Base-by-base conservation (phyloP, 2,329 filamentous ascomycete genomes). In the Orbilia quercus region DNA sequence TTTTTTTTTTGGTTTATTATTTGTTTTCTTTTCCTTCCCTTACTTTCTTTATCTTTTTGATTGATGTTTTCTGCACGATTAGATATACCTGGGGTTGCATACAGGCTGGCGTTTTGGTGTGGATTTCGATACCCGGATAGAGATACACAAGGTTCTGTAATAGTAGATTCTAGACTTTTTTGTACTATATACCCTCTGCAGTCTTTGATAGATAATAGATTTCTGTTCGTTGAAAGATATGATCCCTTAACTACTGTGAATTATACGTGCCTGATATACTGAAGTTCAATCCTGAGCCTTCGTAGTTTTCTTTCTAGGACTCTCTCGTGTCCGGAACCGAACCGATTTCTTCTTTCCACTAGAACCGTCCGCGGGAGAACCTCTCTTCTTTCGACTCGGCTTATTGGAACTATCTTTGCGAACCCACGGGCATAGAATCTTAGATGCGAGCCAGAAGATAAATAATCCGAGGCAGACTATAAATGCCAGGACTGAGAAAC, bases 341-440 rank as follows among this genome's bases (percentile, higher is more conserved):
- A 70, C 65, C 18, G 40, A 50, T 42, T 70, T 70, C 12, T 38
- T 54, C 16, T 40, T 40, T 38, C 45, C 47, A 36, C 47, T 60
- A 20, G 2, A 1, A 22, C 7, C 25, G 23, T 50, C 28, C 7
- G 14, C 1, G 36, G 12, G 22, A 7, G 28, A 18, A 38, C 36
- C 22, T 14, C 36, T 36, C 22, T 4, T 50, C 51, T 38, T 54
- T 23, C 3, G 25, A 6, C 22, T 20, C 18, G 20, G 25, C 2
- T n/a, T 54, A 22, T 54, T 5, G 28, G 16, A 23, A 4, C 20
- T 3, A 28, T 53, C 1, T 31, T 40, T 34, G 47, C 16, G 34
- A 45, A 45, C 6, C 45, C 45, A 50, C 11, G 45, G 45, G 18
- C 45, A 50, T 5, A 50, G 22, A n/a, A 50, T 5, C 7, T 28